phyloP scores from a whole-genome alignment of 768 basidiomycete genomes.

The Pleurotus salmoneostramineus region DNA sequence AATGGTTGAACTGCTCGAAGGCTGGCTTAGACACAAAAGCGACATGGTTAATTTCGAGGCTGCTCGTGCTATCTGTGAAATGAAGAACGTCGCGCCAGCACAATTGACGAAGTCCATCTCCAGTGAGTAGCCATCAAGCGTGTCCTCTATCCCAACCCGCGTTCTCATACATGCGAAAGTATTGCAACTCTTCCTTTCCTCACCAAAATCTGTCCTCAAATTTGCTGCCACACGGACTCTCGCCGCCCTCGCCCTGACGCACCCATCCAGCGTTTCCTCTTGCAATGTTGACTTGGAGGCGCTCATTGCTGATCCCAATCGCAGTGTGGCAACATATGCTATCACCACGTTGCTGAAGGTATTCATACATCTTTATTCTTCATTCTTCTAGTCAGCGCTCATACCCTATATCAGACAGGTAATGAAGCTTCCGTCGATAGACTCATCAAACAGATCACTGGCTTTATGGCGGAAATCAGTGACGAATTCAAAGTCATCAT shows the following conservation, averaged over 20 bases:
- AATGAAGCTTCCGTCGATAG: slow-evolving; percentile 99
- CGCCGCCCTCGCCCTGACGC: slow-evolving; percentile 80
- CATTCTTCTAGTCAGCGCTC: slow-evolving; percentile 7
- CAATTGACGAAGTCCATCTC: slow-evolving; percentile 88
- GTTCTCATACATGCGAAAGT: slow-evolving; percentile 39
- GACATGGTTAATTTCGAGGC: slow-evolving; percentile 99
- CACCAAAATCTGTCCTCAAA: slow-evolving; percentile 91
- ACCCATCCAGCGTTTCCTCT: slow-evolving; percentile 81
- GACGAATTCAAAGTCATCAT: slow-evolving; percentile 99
- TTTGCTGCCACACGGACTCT: slow-evolving; percentile 97
- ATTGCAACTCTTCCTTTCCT: slow-evolving; percentile 92
- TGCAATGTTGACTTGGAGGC: slow-evolving; percentile 98
- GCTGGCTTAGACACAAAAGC: slow-evolving; percentile 96
- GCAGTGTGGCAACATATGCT: slow-evolving; percentile 96
- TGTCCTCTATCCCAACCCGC: slow-evolving; percentile 4
- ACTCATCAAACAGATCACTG: slow-evolving; percentile 97
- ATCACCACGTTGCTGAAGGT: slow-evolving; percentile 98
- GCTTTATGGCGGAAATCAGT: slow-evolving; percentile 98
- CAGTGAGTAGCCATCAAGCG: slow-evolving; percentile 47
- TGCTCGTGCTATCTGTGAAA: slow-evolving; percentile 94
- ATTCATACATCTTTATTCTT: not conserved
- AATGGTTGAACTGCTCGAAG: slow-evolving; percentile 91
- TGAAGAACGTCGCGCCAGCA: slow-evolving; percentile 73
- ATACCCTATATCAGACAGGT: slow-evolving; percentile 64
- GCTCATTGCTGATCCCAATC: slow-evolving; percentile 91